phyloP scores from a whole-genome alignment of 306 rosid genomes.

The Heteromeles arbutifolia region DNA sequence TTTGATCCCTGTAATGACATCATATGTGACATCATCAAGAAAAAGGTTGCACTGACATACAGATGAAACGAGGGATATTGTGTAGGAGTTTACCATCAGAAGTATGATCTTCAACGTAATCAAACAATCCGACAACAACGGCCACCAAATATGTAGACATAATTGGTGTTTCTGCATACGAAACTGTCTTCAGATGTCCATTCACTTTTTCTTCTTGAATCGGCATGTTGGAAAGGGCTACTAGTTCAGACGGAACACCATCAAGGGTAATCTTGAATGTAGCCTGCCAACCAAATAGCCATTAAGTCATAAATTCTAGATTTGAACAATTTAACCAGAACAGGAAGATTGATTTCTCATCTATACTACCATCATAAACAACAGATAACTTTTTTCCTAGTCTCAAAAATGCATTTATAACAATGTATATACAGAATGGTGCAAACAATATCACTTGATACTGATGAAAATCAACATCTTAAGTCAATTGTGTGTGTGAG shows the following conservation, averaged over 20 bases:
- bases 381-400: no score
- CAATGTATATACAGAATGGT: not conserved
- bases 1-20: conserved; percentile 55
- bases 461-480: not conserved
- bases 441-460: not conserved
- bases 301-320: no score
- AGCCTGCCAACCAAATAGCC: conserved; percentile 52
- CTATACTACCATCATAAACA: not conserved
- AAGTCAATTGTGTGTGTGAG: not conserved
- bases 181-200: conserved; percentile 58
- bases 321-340: not conserved
- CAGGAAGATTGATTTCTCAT: not conserved
- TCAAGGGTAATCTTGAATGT: conserved; percentile 80
- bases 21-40: conserved; percentile 14
- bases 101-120: conserved; percentile 79
- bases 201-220: conserved; percentile 55
- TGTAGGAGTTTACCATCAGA: conserved; percentile 53
- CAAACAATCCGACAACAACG: conserved; percentile 80
- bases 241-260: conserved; percentile 67
- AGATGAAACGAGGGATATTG: not conserved
- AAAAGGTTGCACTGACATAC: not conserved
- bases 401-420: not conserved
- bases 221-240: conserved; percentile 95
- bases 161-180: conserved; percentile 73
- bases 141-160: conserved; percentile 97